These are phyloP conservation scores for Rhizopogon sp. DNA, from an alignment of 768 basidiomycete species.

Conservation along the genomic window DNA sequence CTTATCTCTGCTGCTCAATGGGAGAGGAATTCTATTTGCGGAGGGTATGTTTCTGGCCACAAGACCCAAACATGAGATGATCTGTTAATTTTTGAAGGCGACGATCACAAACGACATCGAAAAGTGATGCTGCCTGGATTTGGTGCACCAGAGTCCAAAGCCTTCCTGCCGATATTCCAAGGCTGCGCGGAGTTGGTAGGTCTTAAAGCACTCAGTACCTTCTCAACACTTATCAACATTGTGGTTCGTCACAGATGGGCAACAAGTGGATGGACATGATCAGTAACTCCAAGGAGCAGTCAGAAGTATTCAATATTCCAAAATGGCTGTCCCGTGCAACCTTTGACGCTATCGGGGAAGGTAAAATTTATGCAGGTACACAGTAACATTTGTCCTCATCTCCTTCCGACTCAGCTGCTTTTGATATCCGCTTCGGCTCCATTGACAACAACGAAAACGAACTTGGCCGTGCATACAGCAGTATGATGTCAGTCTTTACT, in stretches of 20 bases:
- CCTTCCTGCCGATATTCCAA: constrained; percentile 46
- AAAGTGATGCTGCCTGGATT: constrained; percentile 54
- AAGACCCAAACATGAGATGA: constrained; percentile 9
- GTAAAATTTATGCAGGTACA: constrained; percentile 15
- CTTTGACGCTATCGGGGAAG: constrained; percentile 46
- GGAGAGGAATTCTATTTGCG: constrained; percentile 34
- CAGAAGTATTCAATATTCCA: constrained; percentile 17
- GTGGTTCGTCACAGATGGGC: constrained; percentile 11
- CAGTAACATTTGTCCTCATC: background rate
- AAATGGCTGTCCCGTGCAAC: constrained; percentile 37
- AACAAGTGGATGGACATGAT: constrained; percentile 20
- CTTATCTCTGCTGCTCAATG: constrained; percentile 13
- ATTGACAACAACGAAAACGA: constrained; percentile 18
- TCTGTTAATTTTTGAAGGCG: constrained; percentile 13
- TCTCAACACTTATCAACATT: background rate
- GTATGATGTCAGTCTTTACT: background rate
- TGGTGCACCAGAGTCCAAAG: constrained; percentile 44
- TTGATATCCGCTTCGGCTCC: constrained; percentile 44
- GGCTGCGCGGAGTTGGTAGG: constrained; percentile 25
- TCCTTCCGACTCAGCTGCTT: constrained; percentile 29
- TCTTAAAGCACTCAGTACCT: background rate
- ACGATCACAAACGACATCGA: constrained; percentile 47
- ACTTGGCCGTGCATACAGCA: constrained; percentile 1
- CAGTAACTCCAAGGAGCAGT: background rate
- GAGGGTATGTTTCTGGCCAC: constrained; percentile 27